phyloP scores from a whole-genome alignment of 78 protist species.

The Blattamonas nauphoetae region DNA sequence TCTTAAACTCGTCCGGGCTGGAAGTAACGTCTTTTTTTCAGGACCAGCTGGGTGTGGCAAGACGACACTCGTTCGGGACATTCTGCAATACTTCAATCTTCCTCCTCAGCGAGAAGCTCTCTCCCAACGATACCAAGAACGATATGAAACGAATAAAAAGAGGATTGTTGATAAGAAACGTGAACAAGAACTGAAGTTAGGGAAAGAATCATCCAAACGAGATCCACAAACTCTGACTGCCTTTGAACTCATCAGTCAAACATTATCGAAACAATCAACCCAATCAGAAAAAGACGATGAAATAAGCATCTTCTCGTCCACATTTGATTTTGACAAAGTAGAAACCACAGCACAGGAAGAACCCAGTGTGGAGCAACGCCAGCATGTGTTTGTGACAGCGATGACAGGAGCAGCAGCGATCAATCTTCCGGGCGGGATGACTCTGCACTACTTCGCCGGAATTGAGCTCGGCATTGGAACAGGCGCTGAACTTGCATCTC shows the following conservation, averaged over 20 bases:
- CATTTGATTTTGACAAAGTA: not conserved
- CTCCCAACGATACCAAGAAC: too few species aligned
- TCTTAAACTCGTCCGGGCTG: not conserved
- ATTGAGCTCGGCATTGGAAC: not conserved
- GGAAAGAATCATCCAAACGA: not conserved
- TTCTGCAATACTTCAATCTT: not conserved
- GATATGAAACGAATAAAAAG: not conserved
- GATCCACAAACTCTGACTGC: not conserved
- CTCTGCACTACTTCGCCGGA: slow-evolving; percentile 40
- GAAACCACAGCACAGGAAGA: too few species aligned
- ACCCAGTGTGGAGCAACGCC: not conserved
- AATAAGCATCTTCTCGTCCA: not conserved
- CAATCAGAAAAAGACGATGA: not conserved
- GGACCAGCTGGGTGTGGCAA: not conserved
- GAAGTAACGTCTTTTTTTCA: not conserved
- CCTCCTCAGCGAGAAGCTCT: too few species aligned
- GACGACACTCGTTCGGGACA: not conserved
- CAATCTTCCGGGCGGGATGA: slow-evolving; percentile 18
- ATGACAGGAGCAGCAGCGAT: slow-evolving; percentile 47
- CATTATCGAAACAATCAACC: not conserved
- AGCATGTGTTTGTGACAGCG: slow-evolving; percentile 30
- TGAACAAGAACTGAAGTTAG: not conserved
- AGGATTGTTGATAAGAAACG: not conserved
- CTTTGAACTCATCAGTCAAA: not conserved
- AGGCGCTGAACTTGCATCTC: not conserved